These are phyloP conservation scores for Hypoxylon trugodes DNA, from an alignment of 495 filamentous ascomycete genomes.

Conservation along the genomic window DNA sequence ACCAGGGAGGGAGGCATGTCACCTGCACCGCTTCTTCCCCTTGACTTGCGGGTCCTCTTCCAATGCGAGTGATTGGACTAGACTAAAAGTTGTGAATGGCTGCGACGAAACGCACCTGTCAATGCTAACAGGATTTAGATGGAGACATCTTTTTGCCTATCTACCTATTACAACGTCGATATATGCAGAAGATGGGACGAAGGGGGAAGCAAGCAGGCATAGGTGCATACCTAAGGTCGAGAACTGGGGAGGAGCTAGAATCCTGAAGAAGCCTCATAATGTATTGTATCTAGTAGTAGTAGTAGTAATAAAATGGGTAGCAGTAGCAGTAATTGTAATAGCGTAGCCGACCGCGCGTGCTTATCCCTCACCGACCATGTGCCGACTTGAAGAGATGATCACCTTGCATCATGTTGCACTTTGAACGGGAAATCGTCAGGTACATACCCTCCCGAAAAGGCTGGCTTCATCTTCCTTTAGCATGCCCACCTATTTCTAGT, in stretches of 20 bases:
- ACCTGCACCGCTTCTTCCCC: constrained; percentile 18
- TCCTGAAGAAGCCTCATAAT: constrained; percentile 22
- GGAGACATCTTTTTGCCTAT: constrained; percentile 10
- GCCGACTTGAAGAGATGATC: constrained; percentile 10
- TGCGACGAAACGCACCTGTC: constrained; percentile 17
- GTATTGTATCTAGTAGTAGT: too few relatives aligned
- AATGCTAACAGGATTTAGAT: constrained; percentile 9
- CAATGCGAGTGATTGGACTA: constrained; percentile 14
- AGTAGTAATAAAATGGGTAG: background rate
- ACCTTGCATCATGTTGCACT: constrained; percentile 34
- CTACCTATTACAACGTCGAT: constrained; percentile 20
- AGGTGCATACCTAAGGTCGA: constrained; percentile 23
- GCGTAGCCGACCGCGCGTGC: background rate
- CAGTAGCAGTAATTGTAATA: background rate
- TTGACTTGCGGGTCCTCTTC: constrained; percentile 21
- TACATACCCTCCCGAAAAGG: constrained; percentile 36
- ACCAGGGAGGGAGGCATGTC: background rate
- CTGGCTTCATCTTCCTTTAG: constrained; percentile 24
- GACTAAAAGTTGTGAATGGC: constrained; percentile 11
- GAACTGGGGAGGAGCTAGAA: constrained; percentile 32
- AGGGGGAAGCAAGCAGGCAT: constrained; percentile 12
- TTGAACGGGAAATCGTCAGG: constrained; percentile 37
- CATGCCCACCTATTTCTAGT: constrained; percentile 11
- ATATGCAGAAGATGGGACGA: constrained; percentile 30
- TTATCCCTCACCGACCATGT: constrained; percentile 32